These are phyloP conservation scores for Phytophthora sp. DNA, from an alignment of 352 stramenopile species.

Conservation along the genomic window DNA sequence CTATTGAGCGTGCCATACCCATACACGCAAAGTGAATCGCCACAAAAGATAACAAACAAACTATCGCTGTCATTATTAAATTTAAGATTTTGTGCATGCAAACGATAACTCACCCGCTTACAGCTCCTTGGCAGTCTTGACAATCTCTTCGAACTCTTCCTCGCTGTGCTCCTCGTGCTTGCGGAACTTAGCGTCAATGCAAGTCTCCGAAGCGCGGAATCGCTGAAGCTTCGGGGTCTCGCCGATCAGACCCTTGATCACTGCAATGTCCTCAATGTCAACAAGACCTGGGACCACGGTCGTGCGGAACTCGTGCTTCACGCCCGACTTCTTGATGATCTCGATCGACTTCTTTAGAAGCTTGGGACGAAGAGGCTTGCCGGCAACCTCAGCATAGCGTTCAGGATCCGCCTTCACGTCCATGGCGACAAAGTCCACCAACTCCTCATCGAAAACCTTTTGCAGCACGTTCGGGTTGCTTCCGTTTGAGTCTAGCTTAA, in stretches of 20 bases:
- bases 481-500: slow-evolving; percentile 42
- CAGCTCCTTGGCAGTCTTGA: slow-evolving; percentile 22
- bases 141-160: slow-evolving; percentile 26
- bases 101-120: slow-evolving; percentile 2
- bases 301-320: slow-evolving; percentile 38
- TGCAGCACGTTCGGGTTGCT: slow-evolving; percentile 39
- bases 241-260: slow-evolving; percentile 31
- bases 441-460: slow-evolving; percentile 32
- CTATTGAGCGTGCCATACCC: too few relatives aligned
- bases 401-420: slow-evolving; percentile 33
- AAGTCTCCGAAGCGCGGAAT: slow-evolving; percentile 31
- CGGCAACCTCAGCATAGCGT: slow-evolving; percentile 32
- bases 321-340: slow-evolving; percentile 35
- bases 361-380: slow-evolving; percentile 33
- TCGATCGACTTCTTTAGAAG: slow-evolving; percentile 34
- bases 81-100: background rate
- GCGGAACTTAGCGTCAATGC: slow-evolving; percentile 33
- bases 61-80: background rate
- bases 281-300: slow-evolving; percentile 35
- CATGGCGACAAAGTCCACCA: slow-evolving; percentile 38
- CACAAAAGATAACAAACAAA: background rate
- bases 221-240: slow-evolving; percentile 27
- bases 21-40: background rate
- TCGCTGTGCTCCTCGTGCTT: slow-evolving; percentile 30
- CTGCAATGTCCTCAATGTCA: slow-evolving; percentile 36